Conservation (phyloP, 257 asterid species). For the Jasminum sambac region DNA sequence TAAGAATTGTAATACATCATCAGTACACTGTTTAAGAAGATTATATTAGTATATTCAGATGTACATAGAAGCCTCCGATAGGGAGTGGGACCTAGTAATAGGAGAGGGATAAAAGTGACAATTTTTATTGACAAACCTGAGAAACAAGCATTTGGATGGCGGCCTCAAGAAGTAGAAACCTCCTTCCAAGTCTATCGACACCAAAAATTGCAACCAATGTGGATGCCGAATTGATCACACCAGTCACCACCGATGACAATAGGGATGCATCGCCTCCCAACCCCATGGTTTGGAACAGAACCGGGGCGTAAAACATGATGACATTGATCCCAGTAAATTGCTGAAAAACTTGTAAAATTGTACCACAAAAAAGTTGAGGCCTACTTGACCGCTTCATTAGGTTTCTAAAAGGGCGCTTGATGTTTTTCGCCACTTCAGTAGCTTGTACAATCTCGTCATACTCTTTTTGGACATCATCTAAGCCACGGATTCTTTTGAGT, state of each 20-base stretch:
- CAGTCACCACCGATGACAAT: slow-evolving; percentile 52
- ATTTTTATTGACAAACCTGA: slow-evolving; percentile 43
- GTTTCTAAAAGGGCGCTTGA: slow-evolving; percentile 36
- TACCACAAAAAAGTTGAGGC: slow-evolving; percentile 27
- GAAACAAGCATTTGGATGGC: slow-evolving; percentile 45
- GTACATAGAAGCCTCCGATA: too few species aligned
- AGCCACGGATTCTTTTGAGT: slow-evolving; percentile 40
- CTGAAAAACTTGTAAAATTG: slow-evolving; percentile 42
- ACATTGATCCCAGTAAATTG: slow-evolving; percentile 62
- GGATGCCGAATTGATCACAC: slow-evolving; percentile 29
- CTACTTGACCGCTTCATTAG: slow-evolving; percentile 32
- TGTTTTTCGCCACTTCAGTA: slow-evolving; percentile 27
- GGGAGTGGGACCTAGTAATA: too few species aligned
- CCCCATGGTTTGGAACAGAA: slow-evolving; percentile 53
- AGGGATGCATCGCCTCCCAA: slow-evolving; percentile 42
- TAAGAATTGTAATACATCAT: too few species aligned
- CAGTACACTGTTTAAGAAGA: too few species aligned
- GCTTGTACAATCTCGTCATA: slow-evolving; percentile 36
- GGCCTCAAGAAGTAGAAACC: slow-evolving; percentile 38
- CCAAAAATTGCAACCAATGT: slow-evolving; percentile 40
- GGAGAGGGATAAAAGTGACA: too few species aligned
- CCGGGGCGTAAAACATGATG: slow-evolving; percentile 59
- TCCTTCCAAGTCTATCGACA: slow-evolving; percentile 47
- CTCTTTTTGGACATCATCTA: slow-evolving; percentile 41
- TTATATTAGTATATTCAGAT: too few species aligned